Evolutionary conservation across 2,329 filamentous ascomycete genomes (phyloP), one percentile per base, ranked within the genome.

Genomic region (Aschersonia sp.): DNA sequence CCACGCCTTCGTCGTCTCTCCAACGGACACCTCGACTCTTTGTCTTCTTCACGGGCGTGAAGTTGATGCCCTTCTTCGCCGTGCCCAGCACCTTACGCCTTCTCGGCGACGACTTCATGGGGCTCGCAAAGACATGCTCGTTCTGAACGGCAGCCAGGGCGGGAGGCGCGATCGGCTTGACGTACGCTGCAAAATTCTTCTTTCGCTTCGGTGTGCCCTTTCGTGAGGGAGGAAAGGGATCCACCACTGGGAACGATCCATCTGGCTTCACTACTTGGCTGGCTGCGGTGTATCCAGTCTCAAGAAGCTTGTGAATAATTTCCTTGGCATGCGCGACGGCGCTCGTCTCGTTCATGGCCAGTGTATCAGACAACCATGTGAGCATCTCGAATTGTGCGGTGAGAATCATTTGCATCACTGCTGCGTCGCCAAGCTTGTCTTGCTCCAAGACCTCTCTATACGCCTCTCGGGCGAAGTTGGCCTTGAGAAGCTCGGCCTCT

Each of bases 371-470:
- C 47, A 98, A 77, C 1, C 89, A 87, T 4, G 86, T 73, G 51
- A 97, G 77, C 2, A 89, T 91, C 58, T 96, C 89, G 56, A 98
- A 94, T 58, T 97, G 91, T 9, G 91, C 87, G 47, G 85, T 83
- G 9, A 97, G 76, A 48, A 98, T 74, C 45, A 86, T 77, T 64
- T 96, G 89, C 58, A 95, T 74, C 54, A 85, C 78, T 20, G 77
- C 79, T 28, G 82, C 78, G 60, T 96, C 89, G 9, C 83, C 84
- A 30, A 76, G 73, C 66, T 84, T 91, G 52, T 97, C 89, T 57
- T 92, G 82, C 48, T 97, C 89, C 9, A 89, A 64, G 28, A 96
- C 78, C 47, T 87, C 81, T 9, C 76, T 70, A 53, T 91, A 78
- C 1, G 84, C 78, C 51, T 97, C 92, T 40, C 86, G 77, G 55